Evolutionary conservation across 805 yeast genomes (phyloP).

Genomic region (Wickerhamiella slavikovae): DNA sequence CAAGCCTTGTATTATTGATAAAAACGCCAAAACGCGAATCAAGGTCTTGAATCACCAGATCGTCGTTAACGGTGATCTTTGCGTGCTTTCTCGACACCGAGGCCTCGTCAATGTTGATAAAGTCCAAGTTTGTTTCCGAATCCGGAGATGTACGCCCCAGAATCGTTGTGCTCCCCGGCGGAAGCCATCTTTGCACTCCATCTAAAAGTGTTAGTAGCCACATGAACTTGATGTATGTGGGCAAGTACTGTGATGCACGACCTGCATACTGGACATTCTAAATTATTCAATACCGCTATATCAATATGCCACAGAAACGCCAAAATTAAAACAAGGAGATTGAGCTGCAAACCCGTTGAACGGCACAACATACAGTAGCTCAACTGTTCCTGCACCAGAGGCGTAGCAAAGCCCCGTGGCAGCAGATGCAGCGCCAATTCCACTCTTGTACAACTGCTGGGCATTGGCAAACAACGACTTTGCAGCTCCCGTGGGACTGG

Average conservation of each 20-base stretch:
- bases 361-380: constrained; percentile 41
- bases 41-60: too few relatives aligned
- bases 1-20: too few relatives aligned
- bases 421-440: constrained; percentile 26
- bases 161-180: constrained; percentile 9
- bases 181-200: constrained; percentile 13
- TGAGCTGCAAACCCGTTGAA: too few relatives aligned
- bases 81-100: constrained; percentile 14
- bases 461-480: too few relatives aligned
- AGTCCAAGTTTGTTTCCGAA: constrained; percentile 1
- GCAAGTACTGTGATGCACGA: neutral
- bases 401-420: constrained; percentile 39
- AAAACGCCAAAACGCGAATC: too few relatives aligned
- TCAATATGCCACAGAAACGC: too few relatives aligned
- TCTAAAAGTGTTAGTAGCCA: too few relatives aligned
- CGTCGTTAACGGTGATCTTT: constrained; percentile 5
- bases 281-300: too few relatives aligned
- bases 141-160: too few relatives aligned
- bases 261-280: too few relatives aligned
- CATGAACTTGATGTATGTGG: constrained; percentile 4
- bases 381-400: constrained; percentile 40
- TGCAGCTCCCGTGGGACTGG: too few relatives aligned
- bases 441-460: constrained; percentile 13
- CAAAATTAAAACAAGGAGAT: too few relatives aligned
- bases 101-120: constrained; percentile 7